Conservation (phyloP, 2,329 filamentous ascomycete species). For the Claviceps monticola region DNA sequence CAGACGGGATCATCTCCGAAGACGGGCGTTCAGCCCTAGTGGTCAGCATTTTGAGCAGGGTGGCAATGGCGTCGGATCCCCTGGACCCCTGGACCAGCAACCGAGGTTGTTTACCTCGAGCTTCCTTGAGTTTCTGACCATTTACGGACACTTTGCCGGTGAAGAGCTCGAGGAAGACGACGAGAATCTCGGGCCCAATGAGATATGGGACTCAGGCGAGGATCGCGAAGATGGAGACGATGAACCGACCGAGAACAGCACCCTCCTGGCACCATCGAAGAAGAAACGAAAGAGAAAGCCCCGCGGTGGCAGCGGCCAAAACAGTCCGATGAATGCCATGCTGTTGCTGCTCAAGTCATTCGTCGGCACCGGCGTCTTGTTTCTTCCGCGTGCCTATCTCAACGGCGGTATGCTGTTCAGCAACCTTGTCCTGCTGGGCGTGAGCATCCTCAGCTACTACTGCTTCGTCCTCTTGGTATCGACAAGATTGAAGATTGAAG, state of each 20-base stretch:
- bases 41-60: slow-evolving; percentile 16
- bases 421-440: slow-evolving; percentile 73
- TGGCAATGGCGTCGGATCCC: slow-evolving; percentile 22
- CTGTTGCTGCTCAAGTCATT: slow-evolving; percentile 91
- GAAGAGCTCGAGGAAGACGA: slow-evolving; percentile 96
- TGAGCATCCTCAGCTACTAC: slow-evolving; percentile 85
- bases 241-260: slow-evolving; percentile 78
- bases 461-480: slow-evolving; percentile 90
- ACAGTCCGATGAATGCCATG: slow-evolving; percentile 64
- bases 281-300: slow-evolving; percentile 64
- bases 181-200: slow-evolving; percentile 71
- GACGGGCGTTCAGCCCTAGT: slow-evolving; percentile 52
- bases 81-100: slow-evolving; percentile 16
- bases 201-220: slow-evolving; percentile 77
- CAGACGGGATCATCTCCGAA: slow-evolving; percentile 73
- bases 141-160: slow-evolving; percentile 95
- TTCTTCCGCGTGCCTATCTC: slow-evolving; percentile 81
- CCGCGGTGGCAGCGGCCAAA: slow-evolving; percentile 60
- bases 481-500: slow-evolving; percentile 70
- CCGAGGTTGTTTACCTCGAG: slow-evolving; percentile 67
- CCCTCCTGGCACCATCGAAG: slow-evolving; percentile 63
- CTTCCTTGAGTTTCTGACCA: slow-evolving; percentile 87
- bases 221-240: slow-evolving; percentile 55
- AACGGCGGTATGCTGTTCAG: slow-evolving; percentile 98
- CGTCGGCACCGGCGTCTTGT: slow-evolving; percentile 89